Base-by-base conservation (phyloP, 2,329 filamentous ascomycete genomes). In the Daldinia sp. region DNA sequence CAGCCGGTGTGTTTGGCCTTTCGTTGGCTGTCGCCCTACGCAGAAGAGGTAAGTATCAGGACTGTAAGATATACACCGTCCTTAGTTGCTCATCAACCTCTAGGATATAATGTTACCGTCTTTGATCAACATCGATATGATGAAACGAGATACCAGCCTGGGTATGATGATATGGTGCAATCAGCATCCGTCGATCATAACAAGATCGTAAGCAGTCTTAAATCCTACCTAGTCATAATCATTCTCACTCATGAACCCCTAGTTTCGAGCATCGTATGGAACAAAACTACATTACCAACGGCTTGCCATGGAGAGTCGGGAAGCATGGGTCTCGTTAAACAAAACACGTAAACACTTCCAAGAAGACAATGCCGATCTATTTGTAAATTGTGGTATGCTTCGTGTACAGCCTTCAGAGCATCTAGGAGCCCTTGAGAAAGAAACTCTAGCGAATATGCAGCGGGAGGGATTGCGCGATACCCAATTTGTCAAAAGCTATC, bases 211-310 rank as follows among this genome's bases (percentile, higher is more conserved):
- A 44, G 18, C 3, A 23, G 9, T 6, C 18, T 18, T 1, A 12
- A n/a, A 23, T 6, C 7, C 18, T n/a, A 41, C 3, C 2, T 44
- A 23, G 18, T 3, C n/a, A 7, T 35, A 18, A 54, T 18, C 6
- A 15, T n/a, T 6, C 50, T 30, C 10, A 35, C 28, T 37, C n/a
- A 18, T 35, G 15, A 37, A 37, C 12, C 12, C 15, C n/a, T 42
- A 56, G 53, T 56, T 56, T 20, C 37, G 37, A 28, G 53, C 37
- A 10, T 56, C 53, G 15, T 56, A 56, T 30, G 53, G 53, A 18
- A 56, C 9, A 56, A 56, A 42, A 35, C 9, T 42, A 41, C 53
- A 56, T 30, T 56, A 42, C 20, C 53, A 56, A 56, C 53, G 53
- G 7, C 35, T 56, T 5, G 35, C 37, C 53, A 13, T 56, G 15